Evolutionary conservation across 1,139 yeast species (phyloP).

Genomic region (Pneumocystis canis): DNA sequence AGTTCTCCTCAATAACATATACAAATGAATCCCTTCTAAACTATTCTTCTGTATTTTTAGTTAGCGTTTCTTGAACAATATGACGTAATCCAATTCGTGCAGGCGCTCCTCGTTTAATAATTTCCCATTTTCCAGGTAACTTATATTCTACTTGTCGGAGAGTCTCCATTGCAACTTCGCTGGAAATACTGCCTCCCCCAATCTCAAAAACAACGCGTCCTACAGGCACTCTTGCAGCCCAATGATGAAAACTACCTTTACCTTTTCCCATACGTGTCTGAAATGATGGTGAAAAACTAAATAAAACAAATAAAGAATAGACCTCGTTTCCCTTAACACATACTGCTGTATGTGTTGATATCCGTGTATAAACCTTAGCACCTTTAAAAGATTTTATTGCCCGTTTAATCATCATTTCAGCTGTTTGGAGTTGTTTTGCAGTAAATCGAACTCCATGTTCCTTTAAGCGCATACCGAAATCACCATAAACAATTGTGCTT

Average conservation of each 20-base stretch:
- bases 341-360: conserved; percentile 75
- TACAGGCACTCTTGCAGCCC: conserved; percentile 93
- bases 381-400: conserved; percentile 38
- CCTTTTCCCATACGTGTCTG: conserved; percentile 98
- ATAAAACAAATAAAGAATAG: neutral
- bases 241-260: conserved; percentile 92
- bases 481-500: conserved; percentile 63
- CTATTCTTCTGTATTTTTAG: neutral
- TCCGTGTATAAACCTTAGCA: conserved; percentile 60
- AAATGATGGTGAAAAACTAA: neutral
- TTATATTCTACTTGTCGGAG: conserved; percentile 83
- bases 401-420: conserved; percentile 74
- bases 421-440: conserved; percentile 85
- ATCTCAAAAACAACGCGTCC: conserved; percentile 87
- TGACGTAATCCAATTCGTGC: neutral
- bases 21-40: neutral
- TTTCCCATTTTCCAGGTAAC: conserved; percentile 84
- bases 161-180: conserved; percentile 80
- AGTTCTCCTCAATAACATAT: too few species aligned
- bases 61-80: neutral
- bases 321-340: conserved; percentile 88
- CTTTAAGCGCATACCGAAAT: conserved; percentile 73
- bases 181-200: conserved; percentile 64
- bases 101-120: conserved; percentile 31
- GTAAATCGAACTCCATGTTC: conserved; percentile 73